Conservation (phyloP, 2,329 filamentous ascomycete species). For the Fusarium buharicum region DNA sequence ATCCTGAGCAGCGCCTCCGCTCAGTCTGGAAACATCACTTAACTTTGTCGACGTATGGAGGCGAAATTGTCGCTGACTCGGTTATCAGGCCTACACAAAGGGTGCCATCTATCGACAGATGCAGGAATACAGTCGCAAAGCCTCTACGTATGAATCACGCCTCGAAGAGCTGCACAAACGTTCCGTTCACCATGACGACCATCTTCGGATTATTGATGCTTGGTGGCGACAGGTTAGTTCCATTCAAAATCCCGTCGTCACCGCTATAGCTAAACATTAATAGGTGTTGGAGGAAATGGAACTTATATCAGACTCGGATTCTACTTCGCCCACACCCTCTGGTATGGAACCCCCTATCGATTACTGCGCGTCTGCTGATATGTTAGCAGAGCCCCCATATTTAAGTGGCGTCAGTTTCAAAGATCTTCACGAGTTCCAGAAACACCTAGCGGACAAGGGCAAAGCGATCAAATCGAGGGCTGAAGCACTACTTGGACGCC, state of each 20-base stretch:
- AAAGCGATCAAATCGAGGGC: constrained; percentile 80
- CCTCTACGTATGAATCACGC: constrained; percentile 80
- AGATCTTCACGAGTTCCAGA: constrained; percentile 77
- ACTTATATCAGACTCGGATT: constrained; percentile 63
- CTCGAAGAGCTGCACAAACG: constrained; percentile 83
- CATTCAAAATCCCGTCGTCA: not conserved
- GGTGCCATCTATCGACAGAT: constrained; percentile 97
- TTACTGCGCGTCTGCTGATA: constrained; percentile 29
- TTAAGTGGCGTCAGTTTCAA: constrained; percentile 70
- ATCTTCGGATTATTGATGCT: constrained; percentile 86
- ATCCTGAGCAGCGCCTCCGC: constrained; percentile 35
- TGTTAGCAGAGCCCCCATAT: constrained; percentile 63
- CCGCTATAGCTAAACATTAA: constrained; percentile 22
- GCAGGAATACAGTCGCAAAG: constrained; percentile 96
- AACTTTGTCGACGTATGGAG: constrained; percentile 36
- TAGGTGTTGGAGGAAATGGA: constrained; percentile 73
- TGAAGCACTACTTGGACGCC: constrained; percentile 70
- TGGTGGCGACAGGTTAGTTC: constrained; percentile 90
- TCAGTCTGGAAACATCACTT: constrained; percentile 33
- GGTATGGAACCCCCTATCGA: constrained; percentile 38
- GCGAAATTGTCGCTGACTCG: constrained; percentile 42
- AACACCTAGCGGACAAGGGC: constrained; percentile 80
- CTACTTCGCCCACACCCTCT: constrained; percentile 35
- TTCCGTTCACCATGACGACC: constrained; percentile 87
- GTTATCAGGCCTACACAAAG: constrained; percentile 65